Evolutionary conservation across 2,329 filamentous ascomycete genomes (phyloP).

Genomic region (Westerdykella ornata): DNA sequence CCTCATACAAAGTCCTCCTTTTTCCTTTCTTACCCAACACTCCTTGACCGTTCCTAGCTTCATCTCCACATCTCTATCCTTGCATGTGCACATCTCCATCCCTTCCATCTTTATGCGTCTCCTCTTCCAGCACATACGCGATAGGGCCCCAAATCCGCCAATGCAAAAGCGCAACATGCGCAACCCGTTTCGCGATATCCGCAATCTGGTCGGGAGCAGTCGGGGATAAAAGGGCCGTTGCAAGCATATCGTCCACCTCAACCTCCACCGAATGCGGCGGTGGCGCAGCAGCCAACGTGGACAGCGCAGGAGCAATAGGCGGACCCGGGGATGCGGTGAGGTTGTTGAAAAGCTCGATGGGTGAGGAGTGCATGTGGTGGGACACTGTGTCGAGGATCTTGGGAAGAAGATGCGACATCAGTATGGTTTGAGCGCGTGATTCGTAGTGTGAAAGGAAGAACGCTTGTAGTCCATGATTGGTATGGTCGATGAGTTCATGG

Average conservation of each 20-base stretch:
- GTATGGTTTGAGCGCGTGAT: conserved; percentile 25
- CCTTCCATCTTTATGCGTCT: not conserved
- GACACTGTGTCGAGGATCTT: conserved; percentile 23
- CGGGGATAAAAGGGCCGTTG: conserved; percentile 15
- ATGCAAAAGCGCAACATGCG: conserved; percentile 78
- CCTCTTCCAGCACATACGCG: conserved; percentile 50
- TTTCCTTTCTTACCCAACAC: too few relatives aligned
- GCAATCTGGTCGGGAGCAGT: conserved; percentile 39
- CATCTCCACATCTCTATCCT: too few relatives aligned
- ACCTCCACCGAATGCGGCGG: conserved; percentile 14
- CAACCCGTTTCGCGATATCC: conserved; percentile 69
- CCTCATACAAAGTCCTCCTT: too few relatives aligned
- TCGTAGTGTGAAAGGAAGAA: conserved; percentile 29
- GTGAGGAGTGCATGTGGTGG: conserved; percentile 33
- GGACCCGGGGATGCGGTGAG: conserved; percentile 14
- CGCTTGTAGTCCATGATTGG: conserved; percentile 31
- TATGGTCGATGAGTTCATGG: conserved; percentile 30
- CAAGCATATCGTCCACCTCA: conserved; percentile 1
- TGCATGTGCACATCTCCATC: too few relatives aligned
- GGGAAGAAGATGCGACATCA: conserved; percentile 5
- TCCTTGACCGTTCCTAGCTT: too few relatives aligned
- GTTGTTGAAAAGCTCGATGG: conserved; percentile 41
- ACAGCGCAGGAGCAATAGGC: conserved; percentile 8
- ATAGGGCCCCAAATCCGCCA: conserved; percentile 83
- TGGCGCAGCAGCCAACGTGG: conserved; percentile 13